Conservation (phyloP, 1,284 basidiomycete species). For the Leccinum huronense region DNA sequence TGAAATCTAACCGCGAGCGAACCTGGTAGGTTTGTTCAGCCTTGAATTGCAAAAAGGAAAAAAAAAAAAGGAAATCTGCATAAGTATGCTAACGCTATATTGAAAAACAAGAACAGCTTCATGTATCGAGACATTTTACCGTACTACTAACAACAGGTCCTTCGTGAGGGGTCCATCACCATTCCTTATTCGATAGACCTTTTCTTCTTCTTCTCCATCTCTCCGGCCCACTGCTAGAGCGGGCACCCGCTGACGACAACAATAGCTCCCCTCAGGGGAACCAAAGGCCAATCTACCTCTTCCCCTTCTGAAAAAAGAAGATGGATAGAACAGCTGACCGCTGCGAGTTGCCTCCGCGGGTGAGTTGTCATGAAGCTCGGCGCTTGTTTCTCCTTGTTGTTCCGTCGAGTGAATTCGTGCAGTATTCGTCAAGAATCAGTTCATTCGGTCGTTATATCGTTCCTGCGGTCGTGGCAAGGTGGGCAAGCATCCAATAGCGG, state of each 20-base stretch:
- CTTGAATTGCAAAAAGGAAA: slow-evolving; percentile 16
- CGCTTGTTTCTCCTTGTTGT: slow-evolving; percentile 23
- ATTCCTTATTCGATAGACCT: slow-evolving; percentile 22
- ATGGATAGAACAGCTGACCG: slow-evolving; percentile 14
- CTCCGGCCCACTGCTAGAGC: slow-evolving; percentile 36
- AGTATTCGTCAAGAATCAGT: slow-evolving; percentile 50
- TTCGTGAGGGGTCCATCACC: slow-evolving; percentile 29
- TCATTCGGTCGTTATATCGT: slow-evolving; percentile 39
- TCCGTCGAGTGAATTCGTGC: slow-evolving; percentile 33
- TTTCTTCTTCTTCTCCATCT: slow-evolving; percentile 10
- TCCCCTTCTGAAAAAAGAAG: slow-evolving; percentile 15
- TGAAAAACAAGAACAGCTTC: slow-evolving; percentile 28
- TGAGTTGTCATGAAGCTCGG: slow-evolving; percentile 24
- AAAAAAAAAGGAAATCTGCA: slow-evolving; percentile 14
- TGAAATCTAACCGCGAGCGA: slow-evolving; percentile 1
- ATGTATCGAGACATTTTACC: slow-evolving; percentile 27
- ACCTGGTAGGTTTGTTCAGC: background rate
- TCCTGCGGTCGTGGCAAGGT: slow-evolving; percentile 40
- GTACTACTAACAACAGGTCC: slow-evolving; percentile 27
- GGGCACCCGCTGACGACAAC: slow-evolving; percentile 28
- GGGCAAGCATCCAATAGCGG: slow-evolving; percentile 21
- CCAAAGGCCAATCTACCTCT: slow-evolving; percentile 12
- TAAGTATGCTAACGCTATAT: slow-evolving; percentile 19
- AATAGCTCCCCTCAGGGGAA: slow-evolving; percentile 25
- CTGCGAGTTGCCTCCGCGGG: slow-evolving; percentile 15